Base-by-base conservation (phyloP, 345 rosid species). In the Eucalyptus marginata region DNA sequence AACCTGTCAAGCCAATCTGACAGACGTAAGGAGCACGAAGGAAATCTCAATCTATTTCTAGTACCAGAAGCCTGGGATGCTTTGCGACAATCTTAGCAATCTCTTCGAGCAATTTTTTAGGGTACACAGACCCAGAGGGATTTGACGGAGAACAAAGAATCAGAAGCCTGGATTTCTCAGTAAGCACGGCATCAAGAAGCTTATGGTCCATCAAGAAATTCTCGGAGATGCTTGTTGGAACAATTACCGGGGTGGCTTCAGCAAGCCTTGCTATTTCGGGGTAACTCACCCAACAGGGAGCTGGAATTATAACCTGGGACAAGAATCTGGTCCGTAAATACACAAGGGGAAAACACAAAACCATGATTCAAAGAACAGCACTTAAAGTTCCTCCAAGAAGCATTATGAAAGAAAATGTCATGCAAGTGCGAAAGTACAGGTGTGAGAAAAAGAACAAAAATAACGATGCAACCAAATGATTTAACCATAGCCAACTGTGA, bases 271-370 rank as follows among this genome's bases (percentile, higher is more conserved):
- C 98, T 88, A 97, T 96, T 94, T 98, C 99, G 5, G 99, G 97
- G 93, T 98, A 98, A 94, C 99, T 98, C 87, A 98, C 99, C 96
- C 96, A 98, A 90, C 79, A 98, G 22, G 99, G 99, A 87, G 97
- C 97, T 27, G 99, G 99, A 90, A 98, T 97, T 81, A 98, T 93
- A 90, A 97, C 99, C 99, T 98, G 93, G 36, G 88, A 62, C 81
- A 86, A 11, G 31, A 87, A 13, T 46, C 9, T 7, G 10, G 13
- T 46, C 24, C 59, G 86, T 47, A 43, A 52, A 52, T 71, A 11
- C 25, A 20, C 86, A 85, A 49, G 31, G 54, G 4, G 25, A 85
- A n/a, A 85, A 64, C 18, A 64, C 20, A 64, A 62, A 62, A n/a
- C 36, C 76, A n/a, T n/a, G 1, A 14, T 13, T n/a, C 16, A 10